A percentile compares a stretch with the other conserved stretches of the same genome.
phyloP scores from a whole-genome alignment of 352 stramenopile genomes.

The Phytophthora lateralis region DNA sequence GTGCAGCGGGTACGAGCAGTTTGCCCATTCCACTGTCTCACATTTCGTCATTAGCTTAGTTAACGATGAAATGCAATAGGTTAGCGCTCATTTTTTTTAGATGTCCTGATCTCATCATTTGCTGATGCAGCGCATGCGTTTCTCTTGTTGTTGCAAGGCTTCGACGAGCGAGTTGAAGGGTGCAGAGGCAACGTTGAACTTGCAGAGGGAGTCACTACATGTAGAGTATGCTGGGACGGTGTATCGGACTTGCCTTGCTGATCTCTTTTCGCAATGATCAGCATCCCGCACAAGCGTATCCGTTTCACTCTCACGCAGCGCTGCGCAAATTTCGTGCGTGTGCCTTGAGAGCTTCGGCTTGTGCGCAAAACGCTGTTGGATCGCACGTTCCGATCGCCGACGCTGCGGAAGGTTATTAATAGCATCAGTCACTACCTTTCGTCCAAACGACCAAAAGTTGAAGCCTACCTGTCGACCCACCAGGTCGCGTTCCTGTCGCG shows the following conservation, averaged over 20 bases:
- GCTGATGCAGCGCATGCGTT: slow-evolving; percentile 9
- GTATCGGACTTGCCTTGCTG: slow-evolving; percentile 5
- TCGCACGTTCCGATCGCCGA: slow-evolving; percentile 8
- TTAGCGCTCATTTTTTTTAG: slow-evolving; percentile 27
- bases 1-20: slow-evolving; percentile 30
- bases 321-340: slow-evolving; percentile 33
- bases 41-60: slow-evolving; percentile 33
- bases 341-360: slow-evolving; percentile 34
- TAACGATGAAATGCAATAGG: slow-evolving; percentile 50
- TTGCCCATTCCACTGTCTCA: slow-evolving; percentile 39
- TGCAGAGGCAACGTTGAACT: neutral
- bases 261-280: neutral
- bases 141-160: slow-evolving; percentile 16
- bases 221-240: neutral
- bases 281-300: slow-evolving; percentile 12
- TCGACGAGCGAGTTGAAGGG: slow-evolving; percentile 8
- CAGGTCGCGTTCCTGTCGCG: slow-evolving; percentile 31
- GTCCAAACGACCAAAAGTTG: neutral
- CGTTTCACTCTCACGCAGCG: slow-evolving; percentile 9
- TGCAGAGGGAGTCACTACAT: neutral
- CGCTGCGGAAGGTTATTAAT: no score
- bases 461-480: slow-evolving; percentile 18
- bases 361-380: slow-evolving; percentile 26
- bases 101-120: no score
- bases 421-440: neutral